Evolutionary conservation across 768 basidiomycete genomes (phyloP).

Genomic region (Suillus bovinus): DNA sequence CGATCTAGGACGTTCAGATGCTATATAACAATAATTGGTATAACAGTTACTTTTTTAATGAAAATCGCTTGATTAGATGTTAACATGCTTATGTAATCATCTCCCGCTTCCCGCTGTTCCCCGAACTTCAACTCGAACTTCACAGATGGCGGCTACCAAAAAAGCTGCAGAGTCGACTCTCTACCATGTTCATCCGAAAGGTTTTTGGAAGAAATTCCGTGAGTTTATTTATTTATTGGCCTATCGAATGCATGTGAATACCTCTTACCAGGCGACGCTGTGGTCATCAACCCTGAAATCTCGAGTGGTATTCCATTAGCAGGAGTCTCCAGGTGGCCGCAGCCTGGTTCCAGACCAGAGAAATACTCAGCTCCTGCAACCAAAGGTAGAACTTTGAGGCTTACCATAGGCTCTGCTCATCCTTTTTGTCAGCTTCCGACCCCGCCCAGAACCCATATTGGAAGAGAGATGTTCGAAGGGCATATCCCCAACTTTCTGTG

Average conservation of each 20-base stretch:
- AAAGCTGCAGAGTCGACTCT: constrained; percentile 86
- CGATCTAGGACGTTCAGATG: no score
- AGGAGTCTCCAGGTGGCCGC: constrained; percentile 74
- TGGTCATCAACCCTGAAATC: constrained; percentile 87
- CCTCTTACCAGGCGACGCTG: constrained; percentile 64
- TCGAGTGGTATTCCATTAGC: constrained; percentile 86
- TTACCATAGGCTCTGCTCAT: neutral
- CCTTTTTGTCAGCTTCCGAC: constrained; percentile 64
- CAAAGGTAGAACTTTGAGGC: constrained; percentile 56
- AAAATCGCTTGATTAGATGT: no score
- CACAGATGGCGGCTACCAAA: constrained; percentile 62
- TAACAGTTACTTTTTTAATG: no score
- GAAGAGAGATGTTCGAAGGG: constrained; percentile 92
- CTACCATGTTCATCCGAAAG: constrained; percentile 86
- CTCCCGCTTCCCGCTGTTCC: neutral
- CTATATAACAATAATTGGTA: no score
- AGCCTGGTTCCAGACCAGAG: constrained; percentile 87
- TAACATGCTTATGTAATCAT: neutral
- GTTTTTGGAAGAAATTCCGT: constrained; percentile 98
- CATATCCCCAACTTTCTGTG: constrained; percentile 89
- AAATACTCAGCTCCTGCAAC: constrained; percentile 86
- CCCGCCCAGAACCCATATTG: constrained; percentile 90
- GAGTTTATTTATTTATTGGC: constrained; percentile 31
- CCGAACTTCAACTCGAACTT: constrained; percentile 10
- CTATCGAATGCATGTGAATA: constrained; percentile 9